Evolutionary conservation across 257 asterid species (phyloP).

Genomic region (Penstemon eatonii): DNA sequence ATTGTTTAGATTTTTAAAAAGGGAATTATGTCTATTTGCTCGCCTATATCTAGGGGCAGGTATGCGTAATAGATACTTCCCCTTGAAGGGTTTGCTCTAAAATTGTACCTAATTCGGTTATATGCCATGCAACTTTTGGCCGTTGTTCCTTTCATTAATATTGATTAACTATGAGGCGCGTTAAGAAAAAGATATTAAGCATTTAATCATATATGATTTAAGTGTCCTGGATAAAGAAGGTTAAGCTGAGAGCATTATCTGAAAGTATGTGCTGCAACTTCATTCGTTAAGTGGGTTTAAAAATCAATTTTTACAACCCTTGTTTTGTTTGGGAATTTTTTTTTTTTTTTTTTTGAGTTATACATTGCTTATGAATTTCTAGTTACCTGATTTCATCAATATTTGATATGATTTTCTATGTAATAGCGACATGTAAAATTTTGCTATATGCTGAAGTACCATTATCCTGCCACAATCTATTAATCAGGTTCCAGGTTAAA

Average conservation of each 20-base stretch:
- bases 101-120: background rate
- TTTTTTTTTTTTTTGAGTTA: background rate
- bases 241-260: constrained; percentile 17
- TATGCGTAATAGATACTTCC: background rate
- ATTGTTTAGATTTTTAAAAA: background rate
- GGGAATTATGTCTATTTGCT: background rate
- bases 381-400: background rate
- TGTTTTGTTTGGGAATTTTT: background rate
- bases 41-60: background rate
- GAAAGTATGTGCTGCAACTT: constrained; percentile 7
- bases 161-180: background rate
- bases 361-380: constrained; percentile 2
- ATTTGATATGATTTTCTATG: background rate
- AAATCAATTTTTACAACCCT: background rate
- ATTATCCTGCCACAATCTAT: constrained; percentile 26
- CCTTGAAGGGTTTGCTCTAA: background rate
- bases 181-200: background rate
- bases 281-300: background rate
- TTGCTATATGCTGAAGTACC: constrained; percentile 26
- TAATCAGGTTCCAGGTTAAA: constrained; percentile 91
- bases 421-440: constrained; percentile 6
- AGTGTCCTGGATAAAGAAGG: constrained; percentile 9
- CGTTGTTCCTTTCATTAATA: constrained; percentile 1
- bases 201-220: background rate
- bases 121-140: background rate